Evolutionary conservation across 768 basidiomycete species (phyloP).

Genomic region (Fomitopsis serialis): DNA sequence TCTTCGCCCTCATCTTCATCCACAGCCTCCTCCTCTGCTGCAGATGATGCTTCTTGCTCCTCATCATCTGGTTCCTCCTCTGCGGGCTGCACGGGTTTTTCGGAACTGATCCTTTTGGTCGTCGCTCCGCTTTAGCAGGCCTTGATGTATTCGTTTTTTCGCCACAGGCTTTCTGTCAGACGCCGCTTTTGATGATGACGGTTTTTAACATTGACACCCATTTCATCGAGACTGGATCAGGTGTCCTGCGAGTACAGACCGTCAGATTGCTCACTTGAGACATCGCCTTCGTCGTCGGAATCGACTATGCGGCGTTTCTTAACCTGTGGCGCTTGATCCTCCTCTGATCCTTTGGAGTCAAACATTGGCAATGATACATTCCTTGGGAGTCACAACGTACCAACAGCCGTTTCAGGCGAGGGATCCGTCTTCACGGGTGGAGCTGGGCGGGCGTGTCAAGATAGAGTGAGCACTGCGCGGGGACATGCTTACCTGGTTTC

Average conservation of each 20-base stretch:
- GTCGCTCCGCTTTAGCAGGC: background rate
- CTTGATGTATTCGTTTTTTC: background rate
- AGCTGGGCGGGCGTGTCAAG: too few species aligned
- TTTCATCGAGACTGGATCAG: background rate
- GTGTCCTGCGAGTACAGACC: background rate
- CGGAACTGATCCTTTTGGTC: background rate
- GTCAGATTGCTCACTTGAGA: background rate
- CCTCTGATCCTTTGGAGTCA: background rate
- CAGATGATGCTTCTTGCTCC: background rate
- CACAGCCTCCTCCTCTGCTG: constrained; percentile 1
- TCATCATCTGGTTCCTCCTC: background rate
- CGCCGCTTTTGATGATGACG: background rate
- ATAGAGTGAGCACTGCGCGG: too few species aligned
- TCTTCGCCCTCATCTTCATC: constrained; percentile 28
- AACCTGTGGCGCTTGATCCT: constrained; percentile 9
- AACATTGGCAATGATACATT: too few species aligned
- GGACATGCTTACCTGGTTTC: background rate
- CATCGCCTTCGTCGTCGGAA: constrained; percentile 29
- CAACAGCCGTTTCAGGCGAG: too few species aligned
- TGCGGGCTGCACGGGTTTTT: background rate
- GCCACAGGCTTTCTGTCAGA: background rate
- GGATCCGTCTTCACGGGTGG: too few species aligned
- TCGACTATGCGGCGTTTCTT: constrained; percentile 31
- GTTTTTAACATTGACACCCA: background rate
- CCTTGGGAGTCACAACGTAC: too few species aligned